Evolutionary conservation across 352 stramenopile species (phyloP), one percentile per base, ranked within the genome.

Genomic region (Achlya hypogyna): DNA sequence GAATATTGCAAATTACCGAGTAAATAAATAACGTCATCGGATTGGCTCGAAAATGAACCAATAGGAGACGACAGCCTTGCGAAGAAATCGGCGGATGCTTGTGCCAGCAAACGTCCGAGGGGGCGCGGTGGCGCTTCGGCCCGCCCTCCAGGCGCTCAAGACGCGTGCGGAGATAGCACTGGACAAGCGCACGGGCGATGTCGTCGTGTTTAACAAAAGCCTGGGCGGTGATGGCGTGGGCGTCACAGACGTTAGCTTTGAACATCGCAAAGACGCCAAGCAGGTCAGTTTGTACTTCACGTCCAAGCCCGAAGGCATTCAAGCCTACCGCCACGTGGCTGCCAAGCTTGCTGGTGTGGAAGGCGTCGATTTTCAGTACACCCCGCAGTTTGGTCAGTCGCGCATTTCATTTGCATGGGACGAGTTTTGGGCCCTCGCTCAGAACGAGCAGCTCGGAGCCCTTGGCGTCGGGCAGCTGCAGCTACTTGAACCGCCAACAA

Each of bases 241-340:
- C 20, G 40, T 67, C 28, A 67, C 60, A 16, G 60, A 67, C 38
- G 14, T 67, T 16, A 67, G 60, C 32, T 67, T 67, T n/a, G 60
- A 67, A 32, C 51, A 54, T n/a, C 60, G 51, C 34, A 59, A 67
- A 45, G 20, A 31, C 28, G 40, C 45, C 25, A 67, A 67, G 22
- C 60, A 49, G 4, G 60, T 67, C 42, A 67, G 60, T 22, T 58
- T 67, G 42, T 67, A 67, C 22, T 67, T 67, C 23, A 67, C 60
- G n/a, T 67, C 60, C 42, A 67, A 67, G n/a, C 47, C 60, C 51
- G 60, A 67, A 9, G 60, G 60, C 10, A 59, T 67, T 52, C 16
- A 27, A 27, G 23, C 60, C 18, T 67, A 67, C 29, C 27, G 51
- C 12, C 60, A 49, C 16, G 51, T 22, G 18, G 60, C 60, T 4